Percentiles rank a stretch among this genome's conserved stretches.
Conservation (phyloP, 257 asterid species). For the Solanum sejunctum region DNA sequence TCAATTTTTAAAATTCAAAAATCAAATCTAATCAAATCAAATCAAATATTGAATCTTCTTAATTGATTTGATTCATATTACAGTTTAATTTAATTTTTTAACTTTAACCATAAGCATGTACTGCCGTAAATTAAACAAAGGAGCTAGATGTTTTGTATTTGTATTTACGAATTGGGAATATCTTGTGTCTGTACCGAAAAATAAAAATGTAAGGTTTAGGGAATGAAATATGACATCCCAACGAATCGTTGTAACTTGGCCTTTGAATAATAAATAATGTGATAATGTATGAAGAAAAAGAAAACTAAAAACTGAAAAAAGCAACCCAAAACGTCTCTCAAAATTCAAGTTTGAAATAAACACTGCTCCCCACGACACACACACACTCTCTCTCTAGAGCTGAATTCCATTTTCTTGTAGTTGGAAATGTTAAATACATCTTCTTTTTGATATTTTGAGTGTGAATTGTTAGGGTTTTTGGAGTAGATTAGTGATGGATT, state of each 20-base stretch:
- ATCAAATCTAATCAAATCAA: no score
- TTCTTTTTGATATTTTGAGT: neutral
- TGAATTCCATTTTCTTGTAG: neutral
- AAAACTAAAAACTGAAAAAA: neutral
- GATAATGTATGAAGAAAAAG: neutral
- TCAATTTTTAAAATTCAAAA: no score
- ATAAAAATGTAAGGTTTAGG: neutral
- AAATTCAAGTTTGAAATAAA: neutral
- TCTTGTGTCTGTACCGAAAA: neutral
- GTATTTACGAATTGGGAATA: neutral
- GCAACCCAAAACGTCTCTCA: neutral
- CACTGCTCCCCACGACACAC: constrained; percentile 2
- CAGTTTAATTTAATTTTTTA: no score
- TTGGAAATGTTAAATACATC: constrained; percentile 11
- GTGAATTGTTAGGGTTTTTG: constrained; percentile 21
- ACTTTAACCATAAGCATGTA: no score
- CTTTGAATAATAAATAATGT: neutral
- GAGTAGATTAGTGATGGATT: constrained; percentile 7
- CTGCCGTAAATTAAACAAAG: no score
- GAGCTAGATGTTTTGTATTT: no score
- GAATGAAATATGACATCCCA: neutral
- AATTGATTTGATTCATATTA: no score
- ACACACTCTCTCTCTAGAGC: neutral
- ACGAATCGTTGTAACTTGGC: neutral
- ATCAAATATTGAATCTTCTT: no score